These are phyloP conservation scores for Epipyxis sp. DNA, from an alignment of 108 stramenopile species.

Conservation along the genomic window DNA sequence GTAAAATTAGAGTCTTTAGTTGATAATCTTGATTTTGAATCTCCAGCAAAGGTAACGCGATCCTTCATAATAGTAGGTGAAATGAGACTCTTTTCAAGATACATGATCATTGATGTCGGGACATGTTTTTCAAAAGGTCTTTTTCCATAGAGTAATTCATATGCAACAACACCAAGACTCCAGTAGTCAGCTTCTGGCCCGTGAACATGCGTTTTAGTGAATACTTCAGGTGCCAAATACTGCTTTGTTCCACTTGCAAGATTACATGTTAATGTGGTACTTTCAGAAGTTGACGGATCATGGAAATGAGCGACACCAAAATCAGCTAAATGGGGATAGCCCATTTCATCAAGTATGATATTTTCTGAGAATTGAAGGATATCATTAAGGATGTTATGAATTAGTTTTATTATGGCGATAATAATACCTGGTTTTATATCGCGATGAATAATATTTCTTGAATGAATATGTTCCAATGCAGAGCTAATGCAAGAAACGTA, in stretches of 20 bases:
- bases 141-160: slow-evolving; percentile 9
- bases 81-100: background rate
- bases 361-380: background rate
- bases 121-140: slow-evolving; percentile 20
- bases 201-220: slow-evolving; percentile 24
- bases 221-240: slow-evolving; percentile 25
- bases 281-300: background rate
- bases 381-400: no score
- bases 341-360: slow-evolving; percentile 10
- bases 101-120: background rate
- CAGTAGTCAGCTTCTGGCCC: slow-evolving; percentile 21
- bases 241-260: slow-evolving; percentile 11
- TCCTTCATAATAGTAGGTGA: no score
- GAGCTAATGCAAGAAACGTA: slow-evolving; percentile 27
- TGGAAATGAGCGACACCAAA: slow-evolving; percentile 33
- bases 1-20: no score
- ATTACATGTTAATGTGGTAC: slow-evolving; percentile 1
- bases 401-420: no score
- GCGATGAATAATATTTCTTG: slow-evolving; percentile 1
- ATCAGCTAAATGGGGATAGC: slow-evolving; percentile 25
- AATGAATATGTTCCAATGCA: slow-evolving; percentile 19
- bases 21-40: no score
- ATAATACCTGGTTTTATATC: slow-evolving; percentile 16
- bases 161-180: slow-evolving; percentile 28
- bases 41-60: no score